Base-by-base conservation (phyloP, 768 basidiomycete genomes). In the Sistotremastrum niveocremeum region DNA sequence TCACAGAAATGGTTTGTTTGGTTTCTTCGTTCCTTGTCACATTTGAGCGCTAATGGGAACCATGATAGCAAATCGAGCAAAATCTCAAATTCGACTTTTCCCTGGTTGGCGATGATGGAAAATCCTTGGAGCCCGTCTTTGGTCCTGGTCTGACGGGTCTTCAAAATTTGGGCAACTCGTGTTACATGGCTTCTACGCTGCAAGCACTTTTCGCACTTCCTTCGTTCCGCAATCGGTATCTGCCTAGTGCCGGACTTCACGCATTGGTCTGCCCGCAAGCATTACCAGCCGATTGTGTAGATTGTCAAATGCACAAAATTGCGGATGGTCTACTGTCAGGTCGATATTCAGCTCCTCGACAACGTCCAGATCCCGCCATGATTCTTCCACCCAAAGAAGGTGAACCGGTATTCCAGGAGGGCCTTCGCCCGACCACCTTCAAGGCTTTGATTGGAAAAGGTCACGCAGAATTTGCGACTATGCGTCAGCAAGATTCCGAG, bases 401-500 rank as follows among this genome's bases (percentile, higher is more conserved):
- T 54, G 5, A 63, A 65, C 50, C 61, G 0, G 68, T 74, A 4
- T 91, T 87, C 66, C 94, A 98, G 57, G 76, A 74, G 28, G 95
- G 95, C 0, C 60, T 99, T 37, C 74, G 75, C 38, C 95, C 94
- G 0, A 68, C 69, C 1, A 77, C 76, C 51, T 89, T 98, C 69
- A 98, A 97, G 62, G 66, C 79, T 4, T 73, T 98, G 7, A 76
- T 98, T 34, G 94, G 94, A 2, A 86, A 84, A 53, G 90, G 88
- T 1, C 95, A 98, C 56, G 76, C 76, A 33, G 95, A 97, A 63
- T 98, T 98, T 56, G 70, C 84, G 34, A 98, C 93, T 41, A 98
- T 97, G 93, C 73, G 77, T 44, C 94, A 99, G 62, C 95, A 98
- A 58, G 95, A 99, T 56, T 79, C 91, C 4, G 90, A 94, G 57